These are phyloP conservation scores for Bremia lactucae DNA, from an alignment of 352 stramenopile species.

Conservation along the genomic window DNA sequence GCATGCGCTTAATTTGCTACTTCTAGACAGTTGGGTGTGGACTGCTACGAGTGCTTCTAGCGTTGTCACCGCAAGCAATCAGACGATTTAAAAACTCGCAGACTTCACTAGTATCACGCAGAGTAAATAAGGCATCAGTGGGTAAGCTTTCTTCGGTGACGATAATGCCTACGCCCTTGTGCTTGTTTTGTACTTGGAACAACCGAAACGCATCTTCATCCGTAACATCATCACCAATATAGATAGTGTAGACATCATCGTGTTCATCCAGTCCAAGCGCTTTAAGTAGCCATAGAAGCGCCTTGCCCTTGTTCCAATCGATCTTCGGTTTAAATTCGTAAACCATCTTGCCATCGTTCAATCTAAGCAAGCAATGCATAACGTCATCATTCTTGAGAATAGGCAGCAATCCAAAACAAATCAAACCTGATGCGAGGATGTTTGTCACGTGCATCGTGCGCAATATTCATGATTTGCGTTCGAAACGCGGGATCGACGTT, in stretches of 20 bases:
- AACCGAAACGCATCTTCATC: constrained; percentile 82
- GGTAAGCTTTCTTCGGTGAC: constrained; percentile 64
- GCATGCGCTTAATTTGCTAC: no score
- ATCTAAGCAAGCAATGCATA: constrained; percentile 18
- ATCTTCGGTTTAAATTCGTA: constrained; percentile 88
- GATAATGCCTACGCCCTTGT: constrained; percentile 73
- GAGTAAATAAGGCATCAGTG: constrained; percentile 63
- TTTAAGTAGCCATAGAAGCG: constrained; percentile 78
- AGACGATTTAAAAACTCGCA: constrained; percentile 65
- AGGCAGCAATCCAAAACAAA: background rate
- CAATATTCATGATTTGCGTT: constrained; percentile 36
- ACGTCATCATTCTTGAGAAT: constrained; percentile 2
- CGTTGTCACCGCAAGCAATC: constrained; percentile 24
- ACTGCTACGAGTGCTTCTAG: constrained; percentile 14
- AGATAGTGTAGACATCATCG: constrained; percentile 85
- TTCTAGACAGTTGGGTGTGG: constrained; percentile 7
- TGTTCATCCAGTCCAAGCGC: constrained; percentile 55
- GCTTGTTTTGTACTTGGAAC: constrained; percentile 36
- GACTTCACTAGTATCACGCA: constrained; percentile 68
- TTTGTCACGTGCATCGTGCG: constrained; percentile 22
- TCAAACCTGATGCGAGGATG: constrained; percentile 52
- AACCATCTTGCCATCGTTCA: constrained; percentile 84
- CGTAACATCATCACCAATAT: constrained; percentile 87
- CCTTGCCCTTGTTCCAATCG: constrained; percentile 88
- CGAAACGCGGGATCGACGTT: constrained; percentile 40